Conservation (phyloP, 1,284 basidiomycete species). For the Pascua guehoae region DNA sequence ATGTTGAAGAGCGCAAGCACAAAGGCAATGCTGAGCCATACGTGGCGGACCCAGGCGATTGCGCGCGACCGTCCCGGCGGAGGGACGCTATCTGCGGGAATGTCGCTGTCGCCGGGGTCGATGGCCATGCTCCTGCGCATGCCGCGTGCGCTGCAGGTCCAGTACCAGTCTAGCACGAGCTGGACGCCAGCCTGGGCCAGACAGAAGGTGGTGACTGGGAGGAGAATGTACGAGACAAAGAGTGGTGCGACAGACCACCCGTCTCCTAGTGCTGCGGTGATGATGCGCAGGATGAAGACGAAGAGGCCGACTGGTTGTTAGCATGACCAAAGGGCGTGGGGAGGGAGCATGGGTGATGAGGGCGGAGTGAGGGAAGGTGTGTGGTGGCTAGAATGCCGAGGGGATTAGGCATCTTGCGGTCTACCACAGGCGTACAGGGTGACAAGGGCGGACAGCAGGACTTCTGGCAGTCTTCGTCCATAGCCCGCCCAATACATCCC, state of each 20-base stretch:
- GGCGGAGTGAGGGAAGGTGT: too few species aligned
- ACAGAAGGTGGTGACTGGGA: background rate
- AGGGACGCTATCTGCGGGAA: background rate
- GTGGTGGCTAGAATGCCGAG: too few species aligned
- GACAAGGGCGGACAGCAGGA: too few species aligned
- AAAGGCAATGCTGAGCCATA: background rate
- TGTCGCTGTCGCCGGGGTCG: background rate
- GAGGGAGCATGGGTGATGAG: too few species aligned
- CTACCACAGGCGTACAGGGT: background rate
- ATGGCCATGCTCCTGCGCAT: too few species aligned
- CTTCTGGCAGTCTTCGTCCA: too few species aligned
- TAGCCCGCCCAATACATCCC: too few species aligned
- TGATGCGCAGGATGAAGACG: background rate
- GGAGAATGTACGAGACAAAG: background rate
- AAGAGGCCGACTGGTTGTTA: constrained; percentile 1
- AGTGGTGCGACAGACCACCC: background rate
- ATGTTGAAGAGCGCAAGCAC: background rate
- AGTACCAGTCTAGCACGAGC: constrained; percentile 2
- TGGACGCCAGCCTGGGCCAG: constrained; percentile 1
- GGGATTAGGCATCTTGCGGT: background rate
- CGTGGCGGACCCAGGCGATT: background rate
- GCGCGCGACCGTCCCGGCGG: background rate
- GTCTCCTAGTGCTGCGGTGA: background rate
- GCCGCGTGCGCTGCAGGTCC: background rate
- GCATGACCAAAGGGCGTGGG: too few species aligned